A percentile compares a stretch with the other conserved stretches of the same genome.
These are phyloP conservation scores for Arthrobotrys megalospora DNA, from an alignment of 2,329 filamentous ascomycete species.

Conservation along the genomic window DNA sequence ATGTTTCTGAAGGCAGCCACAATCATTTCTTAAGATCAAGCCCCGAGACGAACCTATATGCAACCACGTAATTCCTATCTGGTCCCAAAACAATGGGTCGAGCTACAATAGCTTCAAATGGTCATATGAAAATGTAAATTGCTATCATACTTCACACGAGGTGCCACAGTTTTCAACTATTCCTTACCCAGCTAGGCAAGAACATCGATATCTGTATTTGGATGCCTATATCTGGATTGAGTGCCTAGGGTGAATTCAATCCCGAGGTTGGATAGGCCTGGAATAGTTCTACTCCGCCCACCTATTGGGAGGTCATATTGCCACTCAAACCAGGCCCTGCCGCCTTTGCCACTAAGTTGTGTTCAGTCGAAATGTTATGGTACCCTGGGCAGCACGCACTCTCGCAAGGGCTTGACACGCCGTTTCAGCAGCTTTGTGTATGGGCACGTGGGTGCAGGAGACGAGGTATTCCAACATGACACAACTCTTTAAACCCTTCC, in stretches of 20 bases:
- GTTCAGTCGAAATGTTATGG: slow-evolving; percentile 5
- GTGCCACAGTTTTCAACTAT: neutral
- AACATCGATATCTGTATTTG: slow-evolving; percentile 16
- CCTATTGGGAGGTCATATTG: slow-evolving; percentile 2
- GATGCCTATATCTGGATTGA: slow-evolving; percentile 27
- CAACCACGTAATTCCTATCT: slow-evolving; percentile 24
- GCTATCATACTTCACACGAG: neutral
- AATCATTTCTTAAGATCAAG: neutral
- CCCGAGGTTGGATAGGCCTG: neutral
- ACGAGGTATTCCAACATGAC: slow-evolving; percentile 29
- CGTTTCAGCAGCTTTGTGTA: neutral
- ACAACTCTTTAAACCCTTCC: slow-evolving; percentile 4
- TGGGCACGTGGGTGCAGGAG: slow-evolving; percentile 19
- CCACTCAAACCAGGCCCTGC: slow-evolving; percentile 1
- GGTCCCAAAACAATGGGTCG: neutral
- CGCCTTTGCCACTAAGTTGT: neutral
- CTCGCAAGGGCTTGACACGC: neutral
- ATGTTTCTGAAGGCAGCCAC: slow-evolving; percentile 28
- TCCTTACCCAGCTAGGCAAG: slow-evolving; percentile 27
- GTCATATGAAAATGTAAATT: neutral
- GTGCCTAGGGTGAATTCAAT: slow-evolving; percentile 12
- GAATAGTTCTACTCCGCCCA: neutral
- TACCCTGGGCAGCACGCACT: neutral
- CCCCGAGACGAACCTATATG: slow-evolving; percentile 19
- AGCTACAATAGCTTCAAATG: neutral